Evolutionary conservation across 495 filamentous ascomycete genomes (phyloP).

Genomic region (Elasticomyces elasticus): DNA sequence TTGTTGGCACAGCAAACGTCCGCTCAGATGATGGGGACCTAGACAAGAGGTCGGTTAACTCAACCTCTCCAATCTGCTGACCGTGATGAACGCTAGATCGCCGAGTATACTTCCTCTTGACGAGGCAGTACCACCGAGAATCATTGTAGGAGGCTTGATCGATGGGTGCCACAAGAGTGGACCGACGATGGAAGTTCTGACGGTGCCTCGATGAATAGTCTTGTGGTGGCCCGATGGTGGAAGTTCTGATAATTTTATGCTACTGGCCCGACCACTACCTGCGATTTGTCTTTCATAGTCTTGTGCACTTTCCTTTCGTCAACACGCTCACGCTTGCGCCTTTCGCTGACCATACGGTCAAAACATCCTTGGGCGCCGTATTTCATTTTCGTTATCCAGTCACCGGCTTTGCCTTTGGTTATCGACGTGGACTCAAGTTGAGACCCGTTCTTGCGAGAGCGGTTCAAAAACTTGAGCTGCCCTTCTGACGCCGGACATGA

Average conservation of each 20-base stretch:
- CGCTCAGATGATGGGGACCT: too few relatives aligned
- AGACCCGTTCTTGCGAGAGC: slow-evolving; percentile 45
- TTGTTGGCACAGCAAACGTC: too few relatives aligned
- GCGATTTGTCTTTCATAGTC: not conserved
- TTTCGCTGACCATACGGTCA: slow-evolving; percentile 40
- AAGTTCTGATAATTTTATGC: not conserved
- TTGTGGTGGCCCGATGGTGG: too few relatives aligned
- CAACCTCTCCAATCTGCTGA: too few relatives aligned
- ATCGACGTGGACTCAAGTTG: slow-evolving; percentile 45
- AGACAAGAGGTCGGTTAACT: too few relatives aligned
- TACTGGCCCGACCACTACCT: not conserved
- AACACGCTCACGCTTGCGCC: slow-evolving; percentile 37
- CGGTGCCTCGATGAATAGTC: too few relatives aligned
- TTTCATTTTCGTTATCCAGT: slow-evolving; percentile 88
- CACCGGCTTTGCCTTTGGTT: slow-evolving; percentile 71
- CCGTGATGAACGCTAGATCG: too few relatives aligned
- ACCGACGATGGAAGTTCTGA: too few relatives aligned
- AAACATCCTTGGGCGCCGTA: slow-evolving; percentile 70
- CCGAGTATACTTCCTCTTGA: too few relatives aligned
- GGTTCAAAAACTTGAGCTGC: slow-evolving; percentile 68
- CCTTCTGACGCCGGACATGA: slow-evolving; percentile 50
- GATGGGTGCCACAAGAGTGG: too few relatives aligned
- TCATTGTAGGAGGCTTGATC: too few relatives aligned
- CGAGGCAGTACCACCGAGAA: not conserved
- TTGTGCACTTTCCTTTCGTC: slow-evolving; percentile 31